These are phyloP conservation scores for Lasiosphaeria miniovina DNA, from an alignment of 495 filamentous ascomycete genomes.

Conservation along the genomic window DNA sequence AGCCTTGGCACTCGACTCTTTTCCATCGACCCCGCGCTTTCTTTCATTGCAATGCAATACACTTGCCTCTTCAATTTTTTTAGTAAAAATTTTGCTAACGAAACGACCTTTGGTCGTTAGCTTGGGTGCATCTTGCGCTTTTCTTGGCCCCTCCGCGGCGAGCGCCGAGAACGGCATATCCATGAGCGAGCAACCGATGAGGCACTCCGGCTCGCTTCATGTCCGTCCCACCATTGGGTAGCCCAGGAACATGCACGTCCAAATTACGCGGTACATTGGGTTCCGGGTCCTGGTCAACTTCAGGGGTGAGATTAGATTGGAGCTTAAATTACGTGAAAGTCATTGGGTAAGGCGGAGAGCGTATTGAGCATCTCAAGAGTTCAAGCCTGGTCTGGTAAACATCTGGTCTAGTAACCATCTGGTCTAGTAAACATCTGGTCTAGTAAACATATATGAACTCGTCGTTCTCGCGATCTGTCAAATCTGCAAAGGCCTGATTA, in stretches of 20 bases:
- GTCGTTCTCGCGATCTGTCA: slow-evolving; percentile 63
- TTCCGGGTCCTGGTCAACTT: neutral
- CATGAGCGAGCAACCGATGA: no score
- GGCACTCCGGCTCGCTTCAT: no score
- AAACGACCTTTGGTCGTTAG: no score
- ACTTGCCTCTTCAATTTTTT: no score
- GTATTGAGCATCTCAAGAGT: no score
- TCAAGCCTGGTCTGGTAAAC: slow-evolving; percentile 44
- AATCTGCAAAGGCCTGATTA: slow-evolving; percentile 46
- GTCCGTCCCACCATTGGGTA: neutral
- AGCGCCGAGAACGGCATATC: no score
- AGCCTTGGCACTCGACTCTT: neutral
- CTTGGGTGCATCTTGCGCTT: no score
- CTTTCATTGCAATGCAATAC: neutral
- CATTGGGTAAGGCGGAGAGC: no score
- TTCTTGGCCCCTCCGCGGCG: no score
- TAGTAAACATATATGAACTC: slow-evolving; percentile 68
- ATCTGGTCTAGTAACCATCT: slow-evolving; percentile 27
- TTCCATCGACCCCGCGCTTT: neutral
- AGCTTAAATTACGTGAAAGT: neutral
- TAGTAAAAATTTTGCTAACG: no score
- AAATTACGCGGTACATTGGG: neutral
- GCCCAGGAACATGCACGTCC: neutral
- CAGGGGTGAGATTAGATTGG: neutral
- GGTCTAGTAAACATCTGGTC: slow-evolving; percentile 54